Percentiles rank a stretch among this genome's conserved stretches.
Conservation (phyloP, 495 filamentous ascomycete species). For the Tuber aestivum region DNA sequence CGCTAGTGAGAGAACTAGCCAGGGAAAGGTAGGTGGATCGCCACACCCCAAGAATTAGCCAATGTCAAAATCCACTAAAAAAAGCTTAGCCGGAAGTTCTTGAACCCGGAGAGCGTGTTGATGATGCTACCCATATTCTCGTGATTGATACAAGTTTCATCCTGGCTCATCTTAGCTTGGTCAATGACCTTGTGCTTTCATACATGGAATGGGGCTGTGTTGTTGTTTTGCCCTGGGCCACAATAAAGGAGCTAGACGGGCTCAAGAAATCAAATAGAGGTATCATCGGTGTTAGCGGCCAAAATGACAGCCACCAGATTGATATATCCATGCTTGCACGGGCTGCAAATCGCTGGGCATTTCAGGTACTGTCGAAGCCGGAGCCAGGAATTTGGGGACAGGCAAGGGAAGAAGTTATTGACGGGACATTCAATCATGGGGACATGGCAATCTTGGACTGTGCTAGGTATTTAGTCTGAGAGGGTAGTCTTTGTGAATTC, state of each 20-base stretch:
- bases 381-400: constrained; percentile 40
- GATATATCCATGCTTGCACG: constrained; percentile 30
- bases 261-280: constrained; percentile 33
- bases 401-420: constrained; percentile 37
- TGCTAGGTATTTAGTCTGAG: constrained; percentile 21
- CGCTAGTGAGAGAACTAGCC: not conserved
- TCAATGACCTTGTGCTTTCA: constrained; percentile 30
- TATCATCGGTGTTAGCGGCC: not conserved
- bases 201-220: constrained; percentile 35
- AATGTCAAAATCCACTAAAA: constrained; percentile 7
- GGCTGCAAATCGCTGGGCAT: constrained; percentile 36
- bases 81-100: constrained; percentile 15
- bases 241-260: constrained; percentile 38
- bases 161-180: constrained; percentile 36
- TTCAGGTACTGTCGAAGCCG: constrained; percentile 18
- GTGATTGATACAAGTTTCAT: constrained; percentile 42
- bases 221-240: constrained; percentile 40
- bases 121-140: constrained; percentile 30
- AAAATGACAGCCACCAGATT: constrained; percentile 4
- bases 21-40: not conserved
- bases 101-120: constrained; percentile 23
- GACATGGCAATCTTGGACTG: constrained; percentile 41
- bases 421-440: constrained; percentile 18
- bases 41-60: not conserved
- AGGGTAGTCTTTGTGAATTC: not conserved